Conservation (phyloP, 345 rosid species). For the Melaleuca alternifolia region DNA sequence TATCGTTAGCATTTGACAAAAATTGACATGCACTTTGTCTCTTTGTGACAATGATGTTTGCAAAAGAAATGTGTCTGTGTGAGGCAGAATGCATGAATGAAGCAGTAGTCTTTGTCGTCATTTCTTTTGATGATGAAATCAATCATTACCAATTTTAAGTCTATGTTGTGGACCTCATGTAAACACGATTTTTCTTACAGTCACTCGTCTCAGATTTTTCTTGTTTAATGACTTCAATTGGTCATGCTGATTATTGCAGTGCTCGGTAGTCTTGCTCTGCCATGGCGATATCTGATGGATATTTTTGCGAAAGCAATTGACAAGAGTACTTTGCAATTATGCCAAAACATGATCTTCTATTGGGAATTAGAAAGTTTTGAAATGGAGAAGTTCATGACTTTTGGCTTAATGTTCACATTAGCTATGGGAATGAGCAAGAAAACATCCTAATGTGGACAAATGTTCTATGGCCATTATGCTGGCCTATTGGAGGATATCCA, state of each 20-base stretch:
- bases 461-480: slow-evolving; percentile 85
- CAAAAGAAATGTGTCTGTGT: neutral
- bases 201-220: neutral
- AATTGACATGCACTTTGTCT: neutral
- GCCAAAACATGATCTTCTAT: neutral
- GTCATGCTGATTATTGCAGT: neutral
- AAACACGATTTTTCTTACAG: too few relatives aligned
- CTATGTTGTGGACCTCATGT: neutral
- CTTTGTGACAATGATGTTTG: too few relatives aligned
- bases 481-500: slow-evolving; percentile 95
- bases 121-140: neutral
- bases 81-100: neutral
- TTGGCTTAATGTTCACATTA: neutral
- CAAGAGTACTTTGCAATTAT: neutral
- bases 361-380: neutral
- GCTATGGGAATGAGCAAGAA: slow-evolving; percentile 98
- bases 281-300: neutral
- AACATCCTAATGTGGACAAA: slow-evolving; percentile 75
- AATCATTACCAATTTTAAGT: neutral
- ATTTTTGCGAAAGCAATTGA: neutral
- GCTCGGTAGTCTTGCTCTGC: neutral
- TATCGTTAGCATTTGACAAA: slow-evolving; percentile 50
- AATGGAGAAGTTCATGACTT: neutral
- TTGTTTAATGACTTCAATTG: neutral
- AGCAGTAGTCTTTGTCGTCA: neutral